Evolutionary conservation across 2,329 filamentous ascomycete genomes (phyloP), one percentile per base, ranked within the genome.

Genomic region (Balansia obtecta): DNA sequence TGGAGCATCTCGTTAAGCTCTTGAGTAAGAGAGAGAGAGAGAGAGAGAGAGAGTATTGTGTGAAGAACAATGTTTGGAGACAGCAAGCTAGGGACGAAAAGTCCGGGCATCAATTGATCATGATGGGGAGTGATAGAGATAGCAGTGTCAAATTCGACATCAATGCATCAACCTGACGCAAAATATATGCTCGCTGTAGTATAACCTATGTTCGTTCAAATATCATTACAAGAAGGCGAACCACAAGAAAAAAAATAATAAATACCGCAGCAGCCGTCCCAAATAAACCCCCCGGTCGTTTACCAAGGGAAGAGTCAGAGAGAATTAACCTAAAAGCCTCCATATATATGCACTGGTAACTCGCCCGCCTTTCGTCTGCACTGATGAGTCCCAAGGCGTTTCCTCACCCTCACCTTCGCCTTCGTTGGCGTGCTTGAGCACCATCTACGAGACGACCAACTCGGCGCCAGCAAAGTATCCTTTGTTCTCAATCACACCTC

Each of bases 401-500:
- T 13, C n/a, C n/a, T 33, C 20, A 22, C 20, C 20, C 20, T 12
- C 22, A 4, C 18, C 22, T 20, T 30, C 16, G 15, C 34, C 34
- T 37, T 15, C 10, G 9, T 20, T 12, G 12, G 6, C n/a, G 33
- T 40, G 7, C 45, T 15, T 20, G 2, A 27, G 30, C 32, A 16
- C 32, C 38, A 12, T 39, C 49, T 54, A 55, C 8, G 4, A 37
- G 15, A 45, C 45, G 30, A 49, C 32, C 56, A 93, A 67, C 62
- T 88, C 83, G 3, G 90, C 91, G 18, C 83, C 81, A 1, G 91
- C 91, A 72, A 96, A 96, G 68, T 96, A 97, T 8, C 93, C 93
- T 73, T 97, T 98, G 64, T 93, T 95, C 73, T 98, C 93, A 56
- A 98, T 91, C 9, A 98, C 93, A 13, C 93, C 93, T 49, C 93